Conservation (phyloP, 345 rosid species). For the Psidium guajava region DNA sequence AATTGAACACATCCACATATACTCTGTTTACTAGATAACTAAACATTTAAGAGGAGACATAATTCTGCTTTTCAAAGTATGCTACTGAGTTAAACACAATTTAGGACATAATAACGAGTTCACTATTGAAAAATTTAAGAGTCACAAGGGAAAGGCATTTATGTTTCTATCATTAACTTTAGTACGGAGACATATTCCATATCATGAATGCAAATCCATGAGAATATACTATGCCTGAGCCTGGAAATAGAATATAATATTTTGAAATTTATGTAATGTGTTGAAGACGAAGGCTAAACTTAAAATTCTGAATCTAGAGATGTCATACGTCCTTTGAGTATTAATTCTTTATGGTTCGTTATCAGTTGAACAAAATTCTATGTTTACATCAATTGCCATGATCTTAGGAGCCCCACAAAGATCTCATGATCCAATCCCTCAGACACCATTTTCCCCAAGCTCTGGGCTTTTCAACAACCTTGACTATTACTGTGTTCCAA, state of each 20-base stretch:
- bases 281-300: neutral
- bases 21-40: neutral
- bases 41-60: neutral
- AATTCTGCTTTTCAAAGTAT: neutral
- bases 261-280: neutral
- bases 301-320: neutral
- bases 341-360: neutral
- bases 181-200: neutral
- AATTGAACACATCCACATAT: neutral
- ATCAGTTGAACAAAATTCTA: neutral
- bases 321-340: neutral
- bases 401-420: neutral
- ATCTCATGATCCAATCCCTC: neutral
- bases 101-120: neutral
- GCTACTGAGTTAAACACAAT: neutral
- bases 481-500: neutral
- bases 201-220: neutral
- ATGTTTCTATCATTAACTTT: neutral
- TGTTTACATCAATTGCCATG: neutral
- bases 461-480: neutral
- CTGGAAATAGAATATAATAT: neutral
- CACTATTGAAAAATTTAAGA: neutral
- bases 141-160: neutral
- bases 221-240: neutral
- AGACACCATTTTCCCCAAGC: neutral